Base-by-base conservation (phyloP, 768 basidiomycete species). In the Serendipita sp. region DNA sequence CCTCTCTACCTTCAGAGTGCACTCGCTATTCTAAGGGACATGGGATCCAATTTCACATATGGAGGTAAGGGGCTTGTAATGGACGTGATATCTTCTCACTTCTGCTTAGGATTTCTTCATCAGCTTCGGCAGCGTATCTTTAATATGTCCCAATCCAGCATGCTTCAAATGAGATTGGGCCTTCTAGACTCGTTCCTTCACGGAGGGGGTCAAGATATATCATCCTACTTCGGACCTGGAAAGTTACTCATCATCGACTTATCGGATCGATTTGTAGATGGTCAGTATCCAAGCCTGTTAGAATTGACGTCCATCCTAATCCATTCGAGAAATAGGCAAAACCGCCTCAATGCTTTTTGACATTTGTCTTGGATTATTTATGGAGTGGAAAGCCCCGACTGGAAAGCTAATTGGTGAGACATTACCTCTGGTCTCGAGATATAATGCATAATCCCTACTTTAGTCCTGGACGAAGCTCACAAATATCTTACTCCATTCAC, bases 391-490 rank as follows among this genome's bases (percentile, higher is more conserved):
- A 4, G 41, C 11, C 15, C 24, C 46, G 18, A 47, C 45, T 18
- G 64, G 64, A 8, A 65, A 65, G 64, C 32, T 65, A 13, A 48
- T 54, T 16, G 64, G 64, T 45, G 30, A 24, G 63, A 24, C 34
- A n/a, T 34, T 51, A 38, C 47, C 41, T 32, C 16, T 3, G 28
- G 34, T 10, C 38, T 7, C 38, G 13, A 41, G 38, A 13, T 13
- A 7, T 7, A 18, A 32, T 53, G 18, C 11, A 18, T 28, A 16
- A 13, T 4, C 30, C 18, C 24, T 11, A 34, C 7, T 56, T 18
- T 60, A 71, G 78, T 89, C 0, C 83, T 88, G 0, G 86, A 89
- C 51, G 87, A 89, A 66, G 86, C 87, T 0, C 86, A 89, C 68
- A 88, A 87, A 85, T 87, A 89, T 68, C 76, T 88, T 0, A 81